Conservation (phyloP, 176 grass and related monocot genomes). For the Carex myosuroides region DNA sequence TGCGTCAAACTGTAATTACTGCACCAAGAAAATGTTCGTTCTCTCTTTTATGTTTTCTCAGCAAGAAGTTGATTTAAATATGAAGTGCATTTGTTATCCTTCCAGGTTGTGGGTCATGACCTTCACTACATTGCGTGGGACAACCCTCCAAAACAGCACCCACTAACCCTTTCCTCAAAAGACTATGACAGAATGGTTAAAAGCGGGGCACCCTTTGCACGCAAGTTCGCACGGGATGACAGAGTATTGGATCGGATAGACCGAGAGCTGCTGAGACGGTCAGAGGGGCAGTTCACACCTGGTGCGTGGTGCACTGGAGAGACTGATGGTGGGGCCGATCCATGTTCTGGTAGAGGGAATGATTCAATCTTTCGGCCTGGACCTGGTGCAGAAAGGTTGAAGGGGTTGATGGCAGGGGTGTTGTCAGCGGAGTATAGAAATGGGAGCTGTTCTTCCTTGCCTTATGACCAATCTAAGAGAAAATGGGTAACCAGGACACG, state of each 20-base stretch:
- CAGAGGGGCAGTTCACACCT: constrained; percentile 52
- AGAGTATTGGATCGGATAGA: constrained; percentile 78
- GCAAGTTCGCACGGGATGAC: constrained; percentile 81
- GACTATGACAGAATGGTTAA: constrained; percentile 76
- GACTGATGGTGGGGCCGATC: constrained; percentile 40
- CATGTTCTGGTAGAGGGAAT: constrained; percentile 51
- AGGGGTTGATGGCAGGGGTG: constrained; percentile 52
- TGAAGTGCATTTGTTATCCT: background rate
- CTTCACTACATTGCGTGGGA: constrained; percentile 88
- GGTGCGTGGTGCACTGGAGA: constrained; percentile 69
- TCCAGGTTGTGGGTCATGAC: constrained; percentile 45
- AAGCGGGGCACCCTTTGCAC: constrained; percentile 65
- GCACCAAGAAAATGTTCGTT: background rate
- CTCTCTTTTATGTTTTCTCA: background rate
- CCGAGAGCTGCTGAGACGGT: constrained; percentile 54
- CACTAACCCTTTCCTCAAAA: constrained; percentile 54
- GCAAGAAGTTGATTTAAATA: background rate
- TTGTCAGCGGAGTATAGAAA: constrained; percentile 62
- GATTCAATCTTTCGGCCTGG: constrained; percentile 50
- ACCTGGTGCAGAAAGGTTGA: constrained; percentile 58
- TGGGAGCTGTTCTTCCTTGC: constrained; percentile 56
- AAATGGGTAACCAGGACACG: constrained; percentile 36
- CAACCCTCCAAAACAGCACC: constrained; percentile 85
- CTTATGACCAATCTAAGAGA: constrained; percentile 77
- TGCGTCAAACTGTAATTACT: background rate